These are phyloP conservation scores for Lachancea mirantina DNA, from an alignment of 805 yeast species.

Conservation along the genomic window DNA sequence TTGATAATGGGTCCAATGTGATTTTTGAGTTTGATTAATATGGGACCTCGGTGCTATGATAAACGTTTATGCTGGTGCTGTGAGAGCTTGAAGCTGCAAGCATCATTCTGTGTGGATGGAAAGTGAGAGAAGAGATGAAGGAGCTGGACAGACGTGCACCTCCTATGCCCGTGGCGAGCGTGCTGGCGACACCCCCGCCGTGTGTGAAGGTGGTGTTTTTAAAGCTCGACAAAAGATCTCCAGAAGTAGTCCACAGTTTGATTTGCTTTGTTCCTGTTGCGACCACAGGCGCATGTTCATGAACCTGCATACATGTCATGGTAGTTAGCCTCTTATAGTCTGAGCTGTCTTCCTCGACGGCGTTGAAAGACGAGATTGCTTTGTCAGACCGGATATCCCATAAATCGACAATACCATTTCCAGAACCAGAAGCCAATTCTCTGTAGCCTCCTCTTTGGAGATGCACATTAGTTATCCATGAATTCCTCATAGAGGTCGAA, in stretches of 20 bases:
- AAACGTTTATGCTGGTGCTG: conserved; percentile 62
- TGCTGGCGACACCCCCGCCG: conserved; percentile 26
- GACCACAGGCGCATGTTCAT: conserved; percentile 94
- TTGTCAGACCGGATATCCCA: conserved; percentile 83
- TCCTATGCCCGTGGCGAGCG: conserved; percentile 28
- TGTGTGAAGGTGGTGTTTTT: conserved; percentile 30
- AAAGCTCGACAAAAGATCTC: conserved; percentile 60
- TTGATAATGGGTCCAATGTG: too few species aligned
- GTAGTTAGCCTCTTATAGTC: conserved; percentile 21
- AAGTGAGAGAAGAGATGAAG: conserved; percentile 58
- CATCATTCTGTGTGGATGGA: conserved; percentile 95
- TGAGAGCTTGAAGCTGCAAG: conserved; percentile 79
- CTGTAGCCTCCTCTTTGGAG: conserved; percentile 96
- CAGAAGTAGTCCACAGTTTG: conserved; percentile 79
- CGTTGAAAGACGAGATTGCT: conserved; percentile 62
- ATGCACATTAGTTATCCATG: conserved; percentile 68
- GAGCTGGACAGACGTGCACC: conserved; percentile 28
- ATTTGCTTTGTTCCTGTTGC: conserved; percentile 80
- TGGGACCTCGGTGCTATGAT: too few species aligned
- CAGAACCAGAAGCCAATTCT: conserved; percentile 76
- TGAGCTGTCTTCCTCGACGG: conserved; percentile 34
- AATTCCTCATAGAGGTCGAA: conserved; percentile 33
- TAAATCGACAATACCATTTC: conserved; percentile 74
- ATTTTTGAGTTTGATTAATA: too few species aligned
- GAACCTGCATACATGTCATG: conserved; percentile 68